A percentile compares a stretch with the other conserved stretches of the same genome.
These are phyloP conservation scores for Hygrocybe punicea DNA, from an alignment of 768 basidiomycete species.

Conservation along the genomic window DNA sequence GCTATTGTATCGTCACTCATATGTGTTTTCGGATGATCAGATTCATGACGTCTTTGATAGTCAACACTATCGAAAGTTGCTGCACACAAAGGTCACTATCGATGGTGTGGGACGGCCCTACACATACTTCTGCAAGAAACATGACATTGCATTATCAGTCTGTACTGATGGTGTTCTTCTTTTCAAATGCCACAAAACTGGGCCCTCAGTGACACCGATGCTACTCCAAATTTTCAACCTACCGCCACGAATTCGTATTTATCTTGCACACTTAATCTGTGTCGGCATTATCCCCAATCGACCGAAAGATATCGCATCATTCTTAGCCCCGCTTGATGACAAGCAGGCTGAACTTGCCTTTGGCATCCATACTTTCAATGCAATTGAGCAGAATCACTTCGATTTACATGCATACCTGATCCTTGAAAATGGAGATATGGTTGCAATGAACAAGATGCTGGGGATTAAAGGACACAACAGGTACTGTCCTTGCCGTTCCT, in stretches of 20 bases:
- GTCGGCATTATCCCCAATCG: conserved; percentile 46
- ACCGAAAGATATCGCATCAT: conserved; percentile 43
- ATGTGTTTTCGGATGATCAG: conserved; percentile 4
- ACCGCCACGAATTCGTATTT: conserved; percentile 31
- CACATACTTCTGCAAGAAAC: conserved; percentile 31
- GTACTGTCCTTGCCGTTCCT: conserved; percentile 31
- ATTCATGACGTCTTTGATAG: conserved; percentile 38
- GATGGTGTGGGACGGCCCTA: conserved; percentile 21
- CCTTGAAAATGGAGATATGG: conserved; percentile 31
- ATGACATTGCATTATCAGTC: conserved; percentile 38
- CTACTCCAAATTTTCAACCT: conserved; percentile 43
- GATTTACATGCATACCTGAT: conserved; percentile 28
- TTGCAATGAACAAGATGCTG: conserved; percentile 30
- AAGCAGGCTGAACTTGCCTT: conserved; percentile 33
- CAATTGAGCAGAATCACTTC: conserved; percentile 20
- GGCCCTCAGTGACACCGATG: conserved; percentile 36
- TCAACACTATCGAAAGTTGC: conserved; percentile 24
- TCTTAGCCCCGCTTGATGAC: conserved; percentile 38
- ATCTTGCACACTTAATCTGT: conserved; percentile 34
- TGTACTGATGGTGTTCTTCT: conserved; percentile 39
- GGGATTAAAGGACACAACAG: conserved; percentile 39
- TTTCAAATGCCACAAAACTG: conserved; percentile 23
- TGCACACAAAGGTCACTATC: conserved; percentile 20
- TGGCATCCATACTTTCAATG: conserved; percentile 39
- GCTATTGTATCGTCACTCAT: conserved; percentile 14